phyloP scores from a whole-genome alignment of 495 filamentous ascomycete genomes.

The Xylona heveae region DNA sequence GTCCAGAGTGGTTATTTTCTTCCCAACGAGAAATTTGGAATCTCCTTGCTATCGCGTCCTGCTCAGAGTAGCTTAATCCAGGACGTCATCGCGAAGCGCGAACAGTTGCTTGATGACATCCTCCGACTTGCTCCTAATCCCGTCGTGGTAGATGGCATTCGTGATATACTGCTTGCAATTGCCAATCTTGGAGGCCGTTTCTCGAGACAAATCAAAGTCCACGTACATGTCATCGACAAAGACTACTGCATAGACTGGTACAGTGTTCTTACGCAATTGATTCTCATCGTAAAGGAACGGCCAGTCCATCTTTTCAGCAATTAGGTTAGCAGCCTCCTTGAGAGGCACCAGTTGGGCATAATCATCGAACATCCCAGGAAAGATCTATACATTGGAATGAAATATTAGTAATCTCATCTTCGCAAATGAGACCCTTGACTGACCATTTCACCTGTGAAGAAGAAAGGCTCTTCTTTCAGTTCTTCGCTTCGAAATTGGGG shows the following conservation, averaged over 20 bases:
- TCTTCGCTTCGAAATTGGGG: slow-evolving; percentile 13
- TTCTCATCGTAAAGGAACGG: slow-evolving; percentile 51
- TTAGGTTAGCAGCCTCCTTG: slow-evolving; percentile 38
- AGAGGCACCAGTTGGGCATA: slow-evolving; percentile 49
- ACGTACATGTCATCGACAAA: slow-evolving; percentile 94
- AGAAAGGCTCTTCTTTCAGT: slow-evolving; percentile 29
- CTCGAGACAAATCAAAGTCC: slow-evolving; percentile 45
- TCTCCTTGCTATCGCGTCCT: too few relatives aligned
- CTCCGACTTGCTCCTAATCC: slow-evolving; percentile 44
- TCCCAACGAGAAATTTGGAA: too few relatives aligned
- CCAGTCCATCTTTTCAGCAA: slow-evolving; percentile 51
- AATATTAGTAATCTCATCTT: too few relatives aligned
- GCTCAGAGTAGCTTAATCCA: too few relatives aligned
- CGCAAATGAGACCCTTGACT: not conserved
- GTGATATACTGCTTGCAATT: slow-evolving; percentile 66
- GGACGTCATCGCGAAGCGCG: slow-evolving; percentile 44
- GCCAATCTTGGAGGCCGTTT: slow-evolving; percentile 55
- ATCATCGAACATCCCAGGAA: slow-evolving; percentile 56
- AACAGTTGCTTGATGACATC: slow-evolving; percentile 55
- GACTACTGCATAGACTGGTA: slow-evolving; percentile 74
- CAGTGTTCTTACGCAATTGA: slow-evolving; percentile 53
- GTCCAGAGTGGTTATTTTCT: too few relatives aligned
- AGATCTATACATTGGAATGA: slow-evolving; percentile 25
- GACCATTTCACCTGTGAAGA: slow-evolving; percentile 83
- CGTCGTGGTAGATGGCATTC: slow-evolving; percentile 74